Evolutionary conservation across 2,329 filamentous ascomycete genomes (phyloP).

Genomic region (Fusarium protoensiforme): DNA sequence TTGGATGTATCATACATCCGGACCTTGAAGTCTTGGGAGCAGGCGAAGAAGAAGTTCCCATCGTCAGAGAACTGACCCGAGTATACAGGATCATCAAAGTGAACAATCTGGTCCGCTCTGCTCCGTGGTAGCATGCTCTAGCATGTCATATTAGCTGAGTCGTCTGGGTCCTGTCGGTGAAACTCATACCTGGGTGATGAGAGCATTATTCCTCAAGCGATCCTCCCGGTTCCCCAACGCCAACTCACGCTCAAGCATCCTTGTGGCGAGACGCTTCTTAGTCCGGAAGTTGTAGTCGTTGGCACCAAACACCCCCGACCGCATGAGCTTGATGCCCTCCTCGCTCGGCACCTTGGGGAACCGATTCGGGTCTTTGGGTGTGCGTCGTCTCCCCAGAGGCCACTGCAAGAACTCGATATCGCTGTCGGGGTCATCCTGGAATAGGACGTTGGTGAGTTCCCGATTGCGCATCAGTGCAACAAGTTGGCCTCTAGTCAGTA

Average conservation of each 20-base stretch:
- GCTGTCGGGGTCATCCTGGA: conserved; percentile 53
- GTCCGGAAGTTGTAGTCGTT: conserved; percentile 66
- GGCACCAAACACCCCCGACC: conserved; percentile 81
- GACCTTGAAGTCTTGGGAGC: conserved; percentile 91
- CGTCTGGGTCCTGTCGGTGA: neutral
- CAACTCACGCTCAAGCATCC: conserved; percentile 84
- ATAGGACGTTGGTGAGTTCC: conserved; percentile 50
- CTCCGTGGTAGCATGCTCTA: conserved; percentile 82
- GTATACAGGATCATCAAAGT: conserved; percentile 88
- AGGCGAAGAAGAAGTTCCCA: conserved; percentile 96
- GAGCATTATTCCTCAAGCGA: conserved; percentile 67
- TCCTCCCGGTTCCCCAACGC: conserved; percentile 73
- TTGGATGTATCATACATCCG: conserved; percentile 98
- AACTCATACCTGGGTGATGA: conserved; percentile 73
- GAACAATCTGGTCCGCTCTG: conserved; percentile 85
- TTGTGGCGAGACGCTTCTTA: conserved; percentile 72
- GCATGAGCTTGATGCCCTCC: conserved; percentile 81
- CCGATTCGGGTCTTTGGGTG: conserved; percentile 62
- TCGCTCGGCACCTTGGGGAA: conserved; percentile 90
- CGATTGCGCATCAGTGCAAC: conserved; percentile 54
- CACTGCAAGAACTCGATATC: conserved; percentile 51
- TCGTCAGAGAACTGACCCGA: conserved; percentile 97
- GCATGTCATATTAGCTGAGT: conserved; percentile 8
- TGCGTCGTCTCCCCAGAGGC: conserved; percentile 56
- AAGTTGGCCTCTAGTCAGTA: conserved; percentile 52